Base-by-base conservation (phyloP, 495 filamentous ascomycete species). In the Massariosphaeria phaeospora region DNA sequence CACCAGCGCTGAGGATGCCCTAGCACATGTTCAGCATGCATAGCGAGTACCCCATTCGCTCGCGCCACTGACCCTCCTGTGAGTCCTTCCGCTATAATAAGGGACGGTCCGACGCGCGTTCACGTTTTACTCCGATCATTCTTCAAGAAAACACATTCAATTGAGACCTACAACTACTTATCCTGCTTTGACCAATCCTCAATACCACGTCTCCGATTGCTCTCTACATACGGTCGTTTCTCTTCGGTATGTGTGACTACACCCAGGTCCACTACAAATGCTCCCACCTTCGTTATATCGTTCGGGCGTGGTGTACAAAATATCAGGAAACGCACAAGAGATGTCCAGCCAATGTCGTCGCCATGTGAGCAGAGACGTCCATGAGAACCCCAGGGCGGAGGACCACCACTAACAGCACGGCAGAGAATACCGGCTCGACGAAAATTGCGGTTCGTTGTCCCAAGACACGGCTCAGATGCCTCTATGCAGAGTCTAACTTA, bases 171-270 rank as follows among this genome's bases (percentile, higher is more conserved):
- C 36, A 51, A 18, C 54, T 48, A 58, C 27, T 58, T 48, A 40
- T 51, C 41, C 20, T 58, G 6, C 15, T 15, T 17, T 35, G 7
- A 8, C 29, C 20, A 40, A 15, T 4, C 33, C 44, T 7, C 17
- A 40, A 13, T 44, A 39, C 34, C 48, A 26, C 41, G 21, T 11
- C 42, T 45, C 41, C 38, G 3, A 18, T 9, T 49, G n/a, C n/a
- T n/a, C n/a, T n/a, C n/a, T n/a, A n/a, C n/a, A n/a, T n/a, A n/a
- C n/a, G n/a, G n/a, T n/a, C 26, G 2, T 36, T 53, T 42, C 11
- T 35, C 24, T 35, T 12, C 48, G 50, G 50, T 24, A 80, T 80
- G 78, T 81, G 78, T 62, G 75, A 81, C 58, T 79, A 76, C 52
- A 79, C 70, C 18, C 63, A 72, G 58, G 75, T 81, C 12, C 65